Percentiles rank a stretch among this genome's conserved stretches.
Evolutionary conservation across 2,329 filamentous ascomycete genomes (phyloP).

Genomic region (Trichoderma cornu-damae): DNA sequence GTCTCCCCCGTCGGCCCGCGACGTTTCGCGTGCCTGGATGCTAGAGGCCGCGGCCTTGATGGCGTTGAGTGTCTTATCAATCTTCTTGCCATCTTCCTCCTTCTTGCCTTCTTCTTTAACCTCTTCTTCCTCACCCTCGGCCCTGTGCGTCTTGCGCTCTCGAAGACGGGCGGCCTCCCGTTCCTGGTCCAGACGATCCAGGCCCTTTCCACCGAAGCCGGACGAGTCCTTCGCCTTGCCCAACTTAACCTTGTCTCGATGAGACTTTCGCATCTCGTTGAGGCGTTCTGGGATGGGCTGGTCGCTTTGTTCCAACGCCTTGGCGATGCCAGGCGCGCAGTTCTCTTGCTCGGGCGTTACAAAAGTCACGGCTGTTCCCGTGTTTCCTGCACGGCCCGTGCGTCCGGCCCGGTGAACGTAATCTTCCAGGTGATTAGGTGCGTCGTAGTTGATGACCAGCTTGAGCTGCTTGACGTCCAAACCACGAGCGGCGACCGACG

Average conservation of each 20-base stretch:
- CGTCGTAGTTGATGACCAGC: slow-evolving; percentile 92
- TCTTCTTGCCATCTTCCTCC: slow-evolving; percentile 61
- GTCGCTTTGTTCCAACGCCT: slow-evolving; percentile 87
- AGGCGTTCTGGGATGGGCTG: slow-evolving; percentile 71
- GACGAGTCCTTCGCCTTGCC: slow-evolving; percentile 86
- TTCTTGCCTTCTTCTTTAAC: slow-evolving; percentile 74
- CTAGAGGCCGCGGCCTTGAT: slow-evolving; percentile 59
- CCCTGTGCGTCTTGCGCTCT: slow-evolving; percentile 85
- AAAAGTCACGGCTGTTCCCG: slow-evolving; percentile 90
- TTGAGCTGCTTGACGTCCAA: slow-evolving; percentile 95
- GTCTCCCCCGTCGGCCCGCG: slow-evolving; percentile 38
- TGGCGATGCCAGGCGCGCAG: slow-evolving; percentile 80
- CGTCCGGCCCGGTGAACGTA: slow-evolving; percentile 93
- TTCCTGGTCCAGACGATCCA: slow-evolving; percentile 86
- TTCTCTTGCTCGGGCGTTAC: slow-evolving; percentile 88
- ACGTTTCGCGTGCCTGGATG: slow-evolving; percentile 49
- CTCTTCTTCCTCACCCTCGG: slow-evolving; percentile 78
- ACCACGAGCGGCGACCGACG: slow-evolving; percentile 89
- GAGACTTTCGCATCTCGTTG: slow-evolving; percentile 62
- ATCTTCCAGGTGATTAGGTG: slow-evolving; percentile 90
- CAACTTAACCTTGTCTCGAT: slow-evolving; percentile 84
- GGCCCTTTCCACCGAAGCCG: slow-evolving; percentile 90
- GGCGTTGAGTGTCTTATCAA: slow-evolving; percentile 60
- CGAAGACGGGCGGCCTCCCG: slow-evolving; percentile 80
- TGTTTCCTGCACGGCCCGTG: slow-evolving; percentile 91